Evolutionary conservation across 1,284 basidiomycete genomes (phyloP), one percentile per base, ranked within the genome.

Genomic region (Fomitopsis palustris): DNA sequence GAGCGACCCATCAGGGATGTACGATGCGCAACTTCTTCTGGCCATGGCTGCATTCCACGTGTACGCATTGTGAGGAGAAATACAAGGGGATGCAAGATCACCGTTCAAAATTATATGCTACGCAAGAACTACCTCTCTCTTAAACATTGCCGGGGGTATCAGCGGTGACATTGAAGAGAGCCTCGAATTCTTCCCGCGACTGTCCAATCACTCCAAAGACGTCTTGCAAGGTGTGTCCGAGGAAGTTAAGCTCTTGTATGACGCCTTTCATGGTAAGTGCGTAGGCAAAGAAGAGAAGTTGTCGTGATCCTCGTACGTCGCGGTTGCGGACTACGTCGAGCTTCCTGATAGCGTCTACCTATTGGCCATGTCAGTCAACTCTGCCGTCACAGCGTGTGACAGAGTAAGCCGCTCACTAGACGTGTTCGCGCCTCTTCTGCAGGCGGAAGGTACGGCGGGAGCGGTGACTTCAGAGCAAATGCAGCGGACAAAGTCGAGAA

Each of bases 401-500:
- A 47, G 12, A 6, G 12, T 10, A 42, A 41, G 14, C 14, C 31
- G 65, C 80, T 60, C 65, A 95, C 93, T 68, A 98, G 77, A 16
- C 86, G 83, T 60, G 88, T 81, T 56, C 96, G 84, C 1, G 93
- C 85, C 62, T 87, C 80, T 67, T 95, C 93, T 0, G 92, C 96
- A 0, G 95, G 95, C 2, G 96, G 96, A 1, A 99, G 84, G 72
- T 96, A 98, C 0, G 96, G 95, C 0, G 96, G 95, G 29, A 99
- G 78, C 0, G 96, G 96, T 3, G 91, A 87, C 67, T 98, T 96
- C 31, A 96, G 81, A 29, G 88, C 81, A 72, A 98, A 95, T 0
- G 93, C 91, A 0, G 93, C 87, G 1, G 93, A 89, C 6, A 99
- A 80, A 0, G 88, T 88, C 31, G 94, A 94, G 72, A 98, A 93